Conservation (phyloP, 805 yeast species). For the Limtongia smithiae region DNA sequence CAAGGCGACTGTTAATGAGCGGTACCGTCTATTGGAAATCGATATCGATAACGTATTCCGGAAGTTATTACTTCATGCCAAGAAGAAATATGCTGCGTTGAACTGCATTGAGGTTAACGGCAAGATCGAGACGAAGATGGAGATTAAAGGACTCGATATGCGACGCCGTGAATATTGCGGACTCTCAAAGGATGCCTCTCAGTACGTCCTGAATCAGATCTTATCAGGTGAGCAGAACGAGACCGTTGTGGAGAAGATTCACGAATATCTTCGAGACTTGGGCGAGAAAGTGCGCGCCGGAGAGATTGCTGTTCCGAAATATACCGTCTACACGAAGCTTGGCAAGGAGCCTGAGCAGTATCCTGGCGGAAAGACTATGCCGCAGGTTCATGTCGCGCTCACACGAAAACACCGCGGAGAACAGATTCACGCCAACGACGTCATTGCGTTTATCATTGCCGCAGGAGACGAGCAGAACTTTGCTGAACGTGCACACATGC, state of each 20-base stretch:
- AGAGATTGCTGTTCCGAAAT: conserved; percentile 62
- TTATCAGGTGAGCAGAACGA: conserved; percentile 72
- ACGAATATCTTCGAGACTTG: conserved; percentile 63
- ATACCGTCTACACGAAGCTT: conserved; percentile 77
- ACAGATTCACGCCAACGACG: conserved; percentile 82
- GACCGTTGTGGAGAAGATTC: conserved; percentile 63
- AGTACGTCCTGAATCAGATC: conserved; percentile 65
- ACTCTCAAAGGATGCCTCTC: conserved; percentile 82
- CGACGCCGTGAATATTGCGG: conserved; percentile 95
- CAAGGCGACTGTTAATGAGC: conserved; percentile 79
- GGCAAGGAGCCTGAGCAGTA: conserved; percentile 86
- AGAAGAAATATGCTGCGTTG: conserved; percentile 95
- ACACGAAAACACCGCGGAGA: conserved; percentile 79
- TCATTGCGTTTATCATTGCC: conserved; percentile 73
- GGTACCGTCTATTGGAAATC: conserved; percentile 82
- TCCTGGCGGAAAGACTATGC: conserved; percentile 75
- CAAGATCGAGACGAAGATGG: conserved; percentile 57
- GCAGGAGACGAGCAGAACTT: conserved; percentile 44
- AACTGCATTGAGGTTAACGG: conserved; percentile 56
- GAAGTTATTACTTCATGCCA: conserved; percentile 80
- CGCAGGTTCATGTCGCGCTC: conserved; percentile 84
- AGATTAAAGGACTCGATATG: conserved; percentile 96
- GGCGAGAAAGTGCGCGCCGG: conserved; percentile 55
- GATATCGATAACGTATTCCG: conserved; percentile 93
- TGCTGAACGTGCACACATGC: conserved; percentile 81